Base-by-base conservation (phyloP, 2,329 filamentous ascomycete species). In the Paramyrothecium roridum region DNA sequence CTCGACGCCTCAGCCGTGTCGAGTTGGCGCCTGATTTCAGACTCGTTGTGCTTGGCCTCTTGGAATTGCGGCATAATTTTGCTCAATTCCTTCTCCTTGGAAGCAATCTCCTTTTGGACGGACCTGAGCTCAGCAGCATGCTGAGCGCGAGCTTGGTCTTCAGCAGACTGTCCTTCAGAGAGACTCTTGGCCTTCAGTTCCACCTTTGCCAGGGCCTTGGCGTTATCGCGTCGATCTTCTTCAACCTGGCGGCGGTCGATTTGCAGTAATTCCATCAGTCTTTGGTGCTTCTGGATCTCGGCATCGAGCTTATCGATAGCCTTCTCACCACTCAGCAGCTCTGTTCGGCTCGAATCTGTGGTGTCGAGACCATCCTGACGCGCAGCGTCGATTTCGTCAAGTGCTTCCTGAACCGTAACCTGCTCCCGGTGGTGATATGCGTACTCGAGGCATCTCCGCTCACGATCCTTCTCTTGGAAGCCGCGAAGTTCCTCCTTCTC, bases 401-500 rank as follows among this genome's bases (percentile, higher is more conserved):
- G 81, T 3, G 89, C 85, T 48, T 86, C 84, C 56, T 89, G 81
- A 37, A 96, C 86, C 21, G 89, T 88, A 19, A 88, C 83, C 68
- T 98, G 92, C 66, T 97, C 91, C 58, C 91, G 88, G 63, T 95
- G 88, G 72, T 96, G 92, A 65, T 96, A 93, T 1, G 93, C 95
- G 69, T 98, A 98, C 71, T 98, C 91, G 48, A 99, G 80, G 69
- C 93, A 97, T 61, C 93, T 83, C 56, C 92, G 86, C 72, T 99
- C 93, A 56, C 90, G 87, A 65, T 99, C 95, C 70, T 96, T 96
- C 57, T 96, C 92, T 71, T 98, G 95, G 69, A 93, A 99, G 8
- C 88, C 92, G 48, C 92, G 86, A 43, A 99, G 80, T 72, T 99
- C 96, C 67, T 97, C 92, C 71, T 98, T 98, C 73, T 99, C 95